phyloP scores from a whole-genome alignment of 169 alveolate genomes.

The Eimeria acervulina region DNA sequence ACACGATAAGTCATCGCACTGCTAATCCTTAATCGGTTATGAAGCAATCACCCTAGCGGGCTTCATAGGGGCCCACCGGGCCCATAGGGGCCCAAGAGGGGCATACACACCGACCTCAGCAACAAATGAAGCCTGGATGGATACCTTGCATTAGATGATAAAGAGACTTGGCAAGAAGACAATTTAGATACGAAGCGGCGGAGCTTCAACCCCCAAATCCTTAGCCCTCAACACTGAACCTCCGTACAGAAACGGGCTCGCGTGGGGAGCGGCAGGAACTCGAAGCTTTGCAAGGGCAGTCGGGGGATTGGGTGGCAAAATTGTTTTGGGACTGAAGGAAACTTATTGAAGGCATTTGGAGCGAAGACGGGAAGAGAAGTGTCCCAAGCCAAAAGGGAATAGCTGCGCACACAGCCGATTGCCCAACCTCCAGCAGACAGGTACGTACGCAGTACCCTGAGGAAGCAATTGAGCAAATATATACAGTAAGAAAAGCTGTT shows the following conservation, averaged over 20 bases:
- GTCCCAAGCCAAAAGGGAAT: neutral
- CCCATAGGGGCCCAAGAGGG: neutral
- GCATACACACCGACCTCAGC: neutral
- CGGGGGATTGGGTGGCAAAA: neutral
- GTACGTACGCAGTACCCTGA: neutral
- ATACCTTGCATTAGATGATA: too few relatives aligned
- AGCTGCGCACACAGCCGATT: neutral
- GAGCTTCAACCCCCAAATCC: neutral
- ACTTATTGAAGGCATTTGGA: neutral
- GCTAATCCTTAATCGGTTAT: neutral
- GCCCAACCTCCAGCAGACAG: neutral
- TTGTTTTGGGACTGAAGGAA: neutral
- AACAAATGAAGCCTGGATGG: neutral
- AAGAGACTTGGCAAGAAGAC: neutral
- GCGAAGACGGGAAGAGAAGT: neutral
- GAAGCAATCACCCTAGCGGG: neutral
- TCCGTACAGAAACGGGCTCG: neutral
- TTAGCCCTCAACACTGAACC: neutral
- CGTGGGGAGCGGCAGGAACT: neutral
- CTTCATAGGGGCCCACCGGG: conserved; percentile 11
- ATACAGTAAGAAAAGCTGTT: neutral
- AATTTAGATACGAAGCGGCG: neutral
- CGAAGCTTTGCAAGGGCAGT: neutral
- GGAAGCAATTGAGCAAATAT: neutral
- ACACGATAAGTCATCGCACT: neutral